Conservation (phyloP, 768 basidiomycete genomes). For the Boletus edulis region DNA sequence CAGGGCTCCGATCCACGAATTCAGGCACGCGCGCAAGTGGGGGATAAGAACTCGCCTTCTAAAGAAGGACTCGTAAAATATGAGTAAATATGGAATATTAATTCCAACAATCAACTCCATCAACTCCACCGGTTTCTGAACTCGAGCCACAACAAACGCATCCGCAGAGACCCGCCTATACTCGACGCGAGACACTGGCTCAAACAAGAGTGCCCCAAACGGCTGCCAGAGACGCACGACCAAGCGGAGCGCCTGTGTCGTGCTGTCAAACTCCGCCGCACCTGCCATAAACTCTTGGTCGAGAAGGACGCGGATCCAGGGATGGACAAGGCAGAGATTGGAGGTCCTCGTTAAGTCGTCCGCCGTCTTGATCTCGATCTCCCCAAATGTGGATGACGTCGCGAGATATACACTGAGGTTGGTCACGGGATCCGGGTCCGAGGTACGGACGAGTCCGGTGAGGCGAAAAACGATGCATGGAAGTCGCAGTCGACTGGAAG, state of each 20-base stretch:
- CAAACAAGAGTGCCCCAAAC: constrained; percentile 1
- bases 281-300: constrained; percentile 1
- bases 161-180: constrained; percentile 1
- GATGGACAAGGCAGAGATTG: background rate
- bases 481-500: constrained; percentile 2
- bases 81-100: too few relatives aligned
- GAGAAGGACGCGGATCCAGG: constrained; percentile 1
- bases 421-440: background rate
- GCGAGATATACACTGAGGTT: background rate
- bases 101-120: too few relatives aligned
- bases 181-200: background rate
- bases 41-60: too few relatives aligned
- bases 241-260: background rate
- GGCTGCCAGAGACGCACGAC: constrained; percentile 1
- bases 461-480: background rate
- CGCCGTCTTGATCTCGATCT: background rate
- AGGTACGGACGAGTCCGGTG: background rate
- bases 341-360: background rate
- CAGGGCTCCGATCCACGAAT: too few relatives aligned
- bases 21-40: too few relatives aligned
- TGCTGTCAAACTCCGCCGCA: background rate
- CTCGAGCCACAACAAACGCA: background rate
- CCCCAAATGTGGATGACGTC: background rate
- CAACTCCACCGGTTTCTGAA: background rate
- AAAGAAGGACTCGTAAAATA: too few relatives aligned